A percentile compares a stretch with the other conserved stretches of the same genome.
phyloP scores from a whole-genome alignment of 2,329 filamentous ascomycete species.

The Cordyceps pruinosa region DNA sequence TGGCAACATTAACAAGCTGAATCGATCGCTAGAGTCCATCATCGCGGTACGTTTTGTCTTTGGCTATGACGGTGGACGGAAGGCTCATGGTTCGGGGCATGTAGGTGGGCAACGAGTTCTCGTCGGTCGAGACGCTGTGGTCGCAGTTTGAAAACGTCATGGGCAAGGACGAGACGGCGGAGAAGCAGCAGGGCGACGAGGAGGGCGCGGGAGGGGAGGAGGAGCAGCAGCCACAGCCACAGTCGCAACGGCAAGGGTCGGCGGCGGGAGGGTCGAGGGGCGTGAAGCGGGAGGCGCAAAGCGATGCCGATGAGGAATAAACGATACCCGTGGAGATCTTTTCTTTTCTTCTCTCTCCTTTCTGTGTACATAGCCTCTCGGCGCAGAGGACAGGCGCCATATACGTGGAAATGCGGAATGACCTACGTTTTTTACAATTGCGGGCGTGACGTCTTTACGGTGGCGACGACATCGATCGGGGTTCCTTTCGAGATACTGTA shows the following conservation, averaged over 20 bases:
- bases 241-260: conserved; percentile 5
- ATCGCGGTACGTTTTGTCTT: conserved; percentile 55
- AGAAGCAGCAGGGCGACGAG: conserved; percentile 19
- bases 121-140: conserved; percentile 95
- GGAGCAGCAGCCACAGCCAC: conserved; percentile 9
- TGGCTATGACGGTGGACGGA: neutral
- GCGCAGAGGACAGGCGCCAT: too few relatives aligned
- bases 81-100: neutral
- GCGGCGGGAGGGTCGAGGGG: conserved; percentile 2
- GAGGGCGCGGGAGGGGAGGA: conserved; percentile 17
- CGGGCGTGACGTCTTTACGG: too few relatives aligned
- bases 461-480: too few relatives aligned
- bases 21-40: conserved; percentile 84
- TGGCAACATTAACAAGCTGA: conserved; percentile 92
- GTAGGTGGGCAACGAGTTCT: conserved; percentile 90
- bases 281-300: conserved; percentile 8
- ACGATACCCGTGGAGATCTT: neutral
- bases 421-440: too few relatives aligned
- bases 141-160: conserved; percentile 96
- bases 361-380: neutral
- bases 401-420: too few relatives aligned
- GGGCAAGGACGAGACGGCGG: conserved; percentile 55
- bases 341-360: neutral
- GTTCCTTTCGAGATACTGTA: too few relatives aligned
- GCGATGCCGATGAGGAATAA: neutral